A percentile compares a stretch with the other conserved stretches of the same genome.
These are phyloP conservation scores for Drosera capensis DNA, from an alignment of 148 eudicot genomes.

Conservation along the genomic window DNA sequence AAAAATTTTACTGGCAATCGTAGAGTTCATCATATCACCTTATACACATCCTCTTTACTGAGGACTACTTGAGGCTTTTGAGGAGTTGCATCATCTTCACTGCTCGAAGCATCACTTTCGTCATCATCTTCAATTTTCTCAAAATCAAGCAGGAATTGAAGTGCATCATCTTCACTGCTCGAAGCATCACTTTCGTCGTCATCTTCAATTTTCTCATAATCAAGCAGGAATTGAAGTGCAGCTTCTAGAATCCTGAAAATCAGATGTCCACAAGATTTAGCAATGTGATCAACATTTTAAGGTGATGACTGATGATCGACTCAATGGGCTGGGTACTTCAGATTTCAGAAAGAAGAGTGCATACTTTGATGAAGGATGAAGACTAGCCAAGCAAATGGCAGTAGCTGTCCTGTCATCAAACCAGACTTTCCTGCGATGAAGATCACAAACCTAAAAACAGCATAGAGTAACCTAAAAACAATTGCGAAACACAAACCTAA, in stretches of 20 bases:
- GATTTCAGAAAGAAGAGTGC: conserved; percentile 3
- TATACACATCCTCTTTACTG: conserved; percentile 67
- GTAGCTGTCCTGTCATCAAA: conserved; percentile 85
- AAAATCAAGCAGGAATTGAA: too few species aligned
- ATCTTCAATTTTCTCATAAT: too few species aligned
- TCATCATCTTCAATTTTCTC: conserved; percentile 74
- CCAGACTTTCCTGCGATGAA: conserved; percentile 94
- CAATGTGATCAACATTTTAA: too few species aligned
- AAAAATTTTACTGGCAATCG: too few species aligned
- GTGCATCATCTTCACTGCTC: too few species aligned
- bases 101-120: conserved; percentile 75
- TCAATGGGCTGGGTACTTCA: conserved; percentile 3
- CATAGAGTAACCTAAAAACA: too few species aligned
- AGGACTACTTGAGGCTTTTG: conserved; percentile 53
- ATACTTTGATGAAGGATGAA: conserved; percentile 74
- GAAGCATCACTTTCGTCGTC: too few species aligned
- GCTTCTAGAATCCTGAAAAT: conserved; percentile 77
- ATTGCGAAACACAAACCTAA: conserved; percentile 73
- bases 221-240: conserved; percentile 79
- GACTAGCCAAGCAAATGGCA: conserved; percentile 76
- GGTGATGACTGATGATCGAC: too few species aligned
- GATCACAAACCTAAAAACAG: conserved; percentile 63
- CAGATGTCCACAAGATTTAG: conserved; percentile 6
- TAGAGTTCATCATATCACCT: too few species aligned
- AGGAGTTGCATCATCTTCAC: conserved; percentile 56